A percentile compares a stretch with the other conserved stretches of the same genome.
Conservation (phyloP, 495 filamentous ascomycete genomes). For the Patellaria atrata region DNA sequence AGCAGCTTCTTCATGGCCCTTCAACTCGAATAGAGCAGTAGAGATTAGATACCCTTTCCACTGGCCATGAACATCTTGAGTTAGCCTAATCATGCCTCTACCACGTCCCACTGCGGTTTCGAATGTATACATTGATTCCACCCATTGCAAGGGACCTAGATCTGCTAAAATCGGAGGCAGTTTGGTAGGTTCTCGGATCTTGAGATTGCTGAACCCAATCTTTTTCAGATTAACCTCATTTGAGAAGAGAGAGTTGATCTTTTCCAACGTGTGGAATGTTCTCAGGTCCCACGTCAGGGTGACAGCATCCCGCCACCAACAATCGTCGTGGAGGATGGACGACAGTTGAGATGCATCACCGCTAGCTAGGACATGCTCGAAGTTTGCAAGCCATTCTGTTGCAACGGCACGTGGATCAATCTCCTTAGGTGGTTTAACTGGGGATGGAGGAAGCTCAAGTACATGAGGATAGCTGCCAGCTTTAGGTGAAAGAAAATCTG, state of each 20-base stretch:
- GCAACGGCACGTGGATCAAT: slow-evolving; percentile 9
- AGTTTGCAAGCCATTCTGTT: slow-evolving; percentile 16
- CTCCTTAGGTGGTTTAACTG: too few relatives aligned
- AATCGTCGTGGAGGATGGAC: slow-evolving; percentile 8
- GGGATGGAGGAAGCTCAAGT: too few relatives aligned
- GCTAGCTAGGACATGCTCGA: slow-evolving; percentile 8
- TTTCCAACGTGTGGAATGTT: slow-evolving; percentile 12
- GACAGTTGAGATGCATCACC: slow-evolving; percentile 6
- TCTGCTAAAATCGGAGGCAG: slow-evolving; percentile 6
- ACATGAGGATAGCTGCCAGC: too few relatives aligned
- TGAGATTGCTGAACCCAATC: slow-evolving; percentile 1
- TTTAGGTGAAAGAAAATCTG: too few relatives aligned
- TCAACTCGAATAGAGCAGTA: slow-evolving; percentile 14
- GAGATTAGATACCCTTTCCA: slow-evolving; percentile 21
- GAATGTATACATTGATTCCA: slow-evolving; percentile 19
- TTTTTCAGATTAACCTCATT: slow-evolving; percentile 1
- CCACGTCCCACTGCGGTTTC: slow-evolving; percentile 17
- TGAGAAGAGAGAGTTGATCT: slow-evolving; percentile 10
- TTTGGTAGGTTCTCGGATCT: slow-evolving; percentile 1
- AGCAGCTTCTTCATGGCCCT: slow-evolving; percentile 10
- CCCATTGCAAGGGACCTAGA: slow-evolving; percentile 15
- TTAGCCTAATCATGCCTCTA: slow-evolving; percentile 9
- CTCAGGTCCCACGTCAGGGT: slow-evolving; percentile 18
- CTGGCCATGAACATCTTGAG: slow-evolving; percentile 5
- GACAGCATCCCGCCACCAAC: slow-evolving; percentile 23